Conservation (phyloP, 2,329 filamentous ascomycete genomes). For the Fusarium scirpi region DNA sequence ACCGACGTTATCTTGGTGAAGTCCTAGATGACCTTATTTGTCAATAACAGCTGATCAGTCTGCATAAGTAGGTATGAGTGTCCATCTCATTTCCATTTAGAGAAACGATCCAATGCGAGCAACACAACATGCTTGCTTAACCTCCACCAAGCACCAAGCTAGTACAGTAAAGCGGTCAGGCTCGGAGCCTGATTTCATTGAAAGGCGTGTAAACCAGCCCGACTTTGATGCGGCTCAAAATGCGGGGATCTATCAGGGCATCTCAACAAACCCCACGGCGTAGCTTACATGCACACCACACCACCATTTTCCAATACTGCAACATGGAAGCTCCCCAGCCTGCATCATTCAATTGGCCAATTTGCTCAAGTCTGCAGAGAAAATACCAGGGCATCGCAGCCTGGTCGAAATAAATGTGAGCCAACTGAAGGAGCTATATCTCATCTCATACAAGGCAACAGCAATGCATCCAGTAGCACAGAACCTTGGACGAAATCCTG, state of each 20-base stretch:
- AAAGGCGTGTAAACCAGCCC: neutral
- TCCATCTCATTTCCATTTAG: neutral
- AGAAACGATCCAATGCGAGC: neutral
- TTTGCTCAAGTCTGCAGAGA: neutral
- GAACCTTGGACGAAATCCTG: neutral
- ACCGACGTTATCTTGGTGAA: neutral
- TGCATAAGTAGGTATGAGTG: neutral
- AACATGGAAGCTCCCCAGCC: neutral
- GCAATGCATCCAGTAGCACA: neutral
- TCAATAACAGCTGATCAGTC: neutral
- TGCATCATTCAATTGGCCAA: neutral
- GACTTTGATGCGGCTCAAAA: neutral
- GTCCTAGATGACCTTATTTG: neutral
- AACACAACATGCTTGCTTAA: neutral
- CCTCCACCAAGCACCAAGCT: neutral
- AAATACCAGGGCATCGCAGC: conserved; percentile 1
- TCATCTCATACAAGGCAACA: neutral
- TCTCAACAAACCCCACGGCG: neutral
- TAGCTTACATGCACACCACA: neutral
- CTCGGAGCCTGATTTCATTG: neutral
- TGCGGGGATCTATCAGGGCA: neutral
- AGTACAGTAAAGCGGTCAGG: neutral
- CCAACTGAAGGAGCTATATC: neutral
- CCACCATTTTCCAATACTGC: neutral
- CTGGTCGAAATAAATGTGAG: neutral